Evolutionary conservation across 257 asterid genomes (phyloP), one percentile per base, ranked within the genome.

Genomic region (Nicotiana noctiflora): DNA sequence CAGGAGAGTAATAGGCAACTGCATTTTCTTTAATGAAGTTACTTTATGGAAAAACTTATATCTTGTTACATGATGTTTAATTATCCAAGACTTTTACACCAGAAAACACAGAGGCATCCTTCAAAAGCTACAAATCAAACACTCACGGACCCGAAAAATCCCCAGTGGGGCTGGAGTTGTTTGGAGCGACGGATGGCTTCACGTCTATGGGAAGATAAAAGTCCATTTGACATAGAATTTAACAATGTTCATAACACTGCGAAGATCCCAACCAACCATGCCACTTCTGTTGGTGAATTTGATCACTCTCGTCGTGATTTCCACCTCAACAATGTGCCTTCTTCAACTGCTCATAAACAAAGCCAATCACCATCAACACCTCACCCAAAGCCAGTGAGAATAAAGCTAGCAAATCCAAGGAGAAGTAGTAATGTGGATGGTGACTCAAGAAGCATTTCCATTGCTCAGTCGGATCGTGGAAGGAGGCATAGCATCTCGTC

Each of bases 91-190:
- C 79, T 74, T 74, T 49, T 14, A 74, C 79, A 49, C 49, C 61
- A 72, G 78, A n/a, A 34, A 72, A 84, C 91, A 76, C 88, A 94
- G 86, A 92, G 85, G 91, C 87, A 84, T 81, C 61, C 91, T 17
- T 79, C 91, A 6, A 91, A 78, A 60, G 53, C 91, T 1, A 75
- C 89, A 76, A 90, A 84, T 84, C 93, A 86, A 31, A 87, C 97
- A 60, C 88, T 90, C 81, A 87, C 89, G 90, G 93, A 94, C 78
- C 87, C 92, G n/a, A 85, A 83, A 44, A 90, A 91, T 84, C 97
- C 97, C 40, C 86, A 86, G 8, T 88, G 97, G 97, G 98, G 97
- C 15, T 94, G 98, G 98, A 92, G 91, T 80, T 92, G 97, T 97
- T 77, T 92, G 67, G 97, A 92, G 82, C 85, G 91, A 49, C 91